Conservation (phyloP, 371 early-diverging fungal genomes). For the Haplosporangium sp. region DNA sequence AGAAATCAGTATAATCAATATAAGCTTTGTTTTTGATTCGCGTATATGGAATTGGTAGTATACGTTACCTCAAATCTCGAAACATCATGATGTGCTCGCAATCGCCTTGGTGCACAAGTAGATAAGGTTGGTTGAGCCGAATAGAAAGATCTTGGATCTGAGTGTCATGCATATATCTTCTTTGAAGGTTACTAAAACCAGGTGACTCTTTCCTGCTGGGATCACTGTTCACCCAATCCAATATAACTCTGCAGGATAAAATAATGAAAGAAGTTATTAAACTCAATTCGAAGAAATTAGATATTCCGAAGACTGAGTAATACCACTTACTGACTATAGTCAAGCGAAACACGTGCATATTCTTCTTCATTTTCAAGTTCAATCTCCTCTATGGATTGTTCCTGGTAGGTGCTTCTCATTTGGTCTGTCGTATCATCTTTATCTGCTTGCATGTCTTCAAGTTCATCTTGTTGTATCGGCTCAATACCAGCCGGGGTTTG, state of each 20-base stretch:
- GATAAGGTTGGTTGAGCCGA: conserved; percentile 70
- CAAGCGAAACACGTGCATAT: conserved; percentile 18
- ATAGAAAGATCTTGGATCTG: conserved; percentile 68
- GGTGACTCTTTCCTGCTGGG: conserved; percentile 23
- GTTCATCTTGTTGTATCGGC: background rate
- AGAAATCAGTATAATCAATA: background rate
- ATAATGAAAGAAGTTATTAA: background rate
- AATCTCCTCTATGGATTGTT: conserved; percentile 27
- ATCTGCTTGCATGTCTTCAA: conserved; percentile 13
- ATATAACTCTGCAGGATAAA: conserved; percentile 17
- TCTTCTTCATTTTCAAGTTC: conserved; percentile 17
- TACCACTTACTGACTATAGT: conserved; percentile 46
- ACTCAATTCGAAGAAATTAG: background rate
- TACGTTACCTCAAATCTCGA: conserved; percentile 65
- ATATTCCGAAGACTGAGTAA: background rate
- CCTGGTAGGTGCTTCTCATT: conserved; percentile 4
- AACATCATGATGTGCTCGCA: conserved; percentile 82
- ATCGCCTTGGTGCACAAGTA: conserved; percentile 77
- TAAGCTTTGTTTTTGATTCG: background rate
- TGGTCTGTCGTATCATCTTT: conserved; percentile 16
- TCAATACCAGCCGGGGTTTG: background rate
- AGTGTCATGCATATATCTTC: conserved; percentile 62
- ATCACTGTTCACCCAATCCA: conserved; percentile 57
- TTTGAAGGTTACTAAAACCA: conserved; percentile 27
- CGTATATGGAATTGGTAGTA: too few relatives aligned